Base-by-base conservation (phyloP, 345 rosid species). In the Ailanthus altissimus region DNA sequence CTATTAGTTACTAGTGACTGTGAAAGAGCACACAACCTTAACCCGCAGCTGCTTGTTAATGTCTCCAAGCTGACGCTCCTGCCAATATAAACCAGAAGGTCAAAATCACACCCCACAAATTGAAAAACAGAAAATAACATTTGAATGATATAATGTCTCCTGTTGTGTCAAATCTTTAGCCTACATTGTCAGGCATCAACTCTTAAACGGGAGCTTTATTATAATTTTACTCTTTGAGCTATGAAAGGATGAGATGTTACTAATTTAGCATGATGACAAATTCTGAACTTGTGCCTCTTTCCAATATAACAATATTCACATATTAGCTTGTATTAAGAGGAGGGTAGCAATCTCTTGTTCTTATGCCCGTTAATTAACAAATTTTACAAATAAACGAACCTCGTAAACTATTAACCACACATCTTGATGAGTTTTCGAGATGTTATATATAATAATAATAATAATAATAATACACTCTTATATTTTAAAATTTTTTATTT, bases 31-130 rank as follows among this genome's bases (percentile, higher is more conserved):
- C 18, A 18, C 40, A 67, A 91, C 98, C 97, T 91, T 92, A 50
- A 81, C 78, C 87, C 84, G 89, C 51, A 93, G 93, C 75, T 91
- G 93, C 87, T 89, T 93, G 92, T 93, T 93, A 20, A 93, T 79
- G 81, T 93, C 94, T 81, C 98, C 94, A 16, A 93, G 93, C 64
- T 89, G 92, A 75, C 97, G 90, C 79, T 93, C 98, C 98, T 93
- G 89, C 75, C 61, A 80, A 61, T 32, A 38, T 26, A 61, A 75
- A 50, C 32, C 64, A 76, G 21, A 64, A 64, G 56, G 4, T 53
- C 21, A 47, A 18, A 32, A 50, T 15, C n/a, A 15, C 14, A 13
- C n/a, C n/a, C n/a, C n/a, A n/a, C n/a, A n/a, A 32, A 32, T 32
- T 32, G 38, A 32, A 32, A 32, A 32, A 3, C 38, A 32, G 38